These are phyloP conservation scores for Ophiostoma australiae DNA, from an alignment of 2,329 filamentous ascomycete species.

Conservation along the genomic window DNA sequence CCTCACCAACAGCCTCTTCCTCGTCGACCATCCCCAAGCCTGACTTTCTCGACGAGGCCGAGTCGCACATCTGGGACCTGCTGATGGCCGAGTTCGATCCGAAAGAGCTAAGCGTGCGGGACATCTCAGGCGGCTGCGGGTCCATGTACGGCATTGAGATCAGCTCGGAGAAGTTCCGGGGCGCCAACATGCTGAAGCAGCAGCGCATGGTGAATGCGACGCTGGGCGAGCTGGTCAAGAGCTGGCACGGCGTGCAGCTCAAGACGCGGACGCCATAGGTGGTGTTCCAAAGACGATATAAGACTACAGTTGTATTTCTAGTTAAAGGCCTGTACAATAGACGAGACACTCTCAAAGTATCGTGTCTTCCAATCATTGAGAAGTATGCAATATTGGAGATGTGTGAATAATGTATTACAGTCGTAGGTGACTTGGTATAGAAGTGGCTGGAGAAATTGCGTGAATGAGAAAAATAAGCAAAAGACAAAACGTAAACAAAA, in stretches of 20 bases:
- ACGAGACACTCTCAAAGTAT: not conserved
- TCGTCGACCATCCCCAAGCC: slow-evolving; percentile 38
- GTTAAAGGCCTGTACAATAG: not conserved
- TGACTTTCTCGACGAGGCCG: slow-evolving; percentile 50
- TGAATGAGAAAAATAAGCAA: not conserved
- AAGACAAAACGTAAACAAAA: not conserved
- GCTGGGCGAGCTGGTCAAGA: slow-evolving; percentile 69
- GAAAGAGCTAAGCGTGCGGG: slow-evolving; percentile 59
- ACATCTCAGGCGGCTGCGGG: slow-evolving; percentile 78
- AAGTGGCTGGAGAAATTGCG: not conserved
- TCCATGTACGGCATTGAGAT: slow-evolving; percentile 85
- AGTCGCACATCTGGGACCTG: slow-evolving; percentile 55
- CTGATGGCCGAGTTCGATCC: slow-evolving; percentile 48
- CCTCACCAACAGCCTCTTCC: not conserved
- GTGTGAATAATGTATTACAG: not conserved
- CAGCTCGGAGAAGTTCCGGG: slow-evolving; percentile 64
- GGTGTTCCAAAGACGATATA: not conserved
- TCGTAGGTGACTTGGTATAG: not conserved
- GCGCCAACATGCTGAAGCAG: slow-evolving; percentile 70
- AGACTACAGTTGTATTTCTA: not conserved
- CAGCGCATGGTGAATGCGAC: slow-evolving; percentile 74
- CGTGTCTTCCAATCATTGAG: not conserved
- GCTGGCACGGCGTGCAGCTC: slow-evolving; percentile 79
- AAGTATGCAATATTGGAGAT: not conserved
- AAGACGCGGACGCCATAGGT: slow-evolving; percentile 56